Conservation (phyloP, 2,329 filamentous ascomycete genomes). For the Thermochaetoides dissita region DNA sequence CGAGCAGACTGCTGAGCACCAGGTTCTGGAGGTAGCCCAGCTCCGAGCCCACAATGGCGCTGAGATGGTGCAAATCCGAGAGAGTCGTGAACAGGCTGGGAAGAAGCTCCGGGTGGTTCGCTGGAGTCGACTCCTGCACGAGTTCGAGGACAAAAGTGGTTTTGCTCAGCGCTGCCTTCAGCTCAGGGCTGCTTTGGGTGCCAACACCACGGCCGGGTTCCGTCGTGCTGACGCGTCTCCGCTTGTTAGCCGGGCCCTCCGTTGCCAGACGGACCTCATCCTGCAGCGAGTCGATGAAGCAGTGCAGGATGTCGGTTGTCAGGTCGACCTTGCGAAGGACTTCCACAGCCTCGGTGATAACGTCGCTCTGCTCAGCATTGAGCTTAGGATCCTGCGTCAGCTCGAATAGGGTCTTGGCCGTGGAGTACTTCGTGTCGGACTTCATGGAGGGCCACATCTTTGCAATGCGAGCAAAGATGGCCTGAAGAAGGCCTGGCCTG, state of each 20-base stretch:
- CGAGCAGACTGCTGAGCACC: conserved; percentile 65
- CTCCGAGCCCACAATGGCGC: conserved; percentile 67
- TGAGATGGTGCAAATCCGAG: conserved; percentile 76
- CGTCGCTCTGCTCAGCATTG: conserved; percentile 22
- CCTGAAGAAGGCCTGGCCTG: conserved; percentile 42
- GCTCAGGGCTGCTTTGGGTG: conserved; percentile 48
- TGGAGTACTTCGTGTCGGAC: conserved; percentile 41
- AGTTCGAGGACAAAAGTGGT: conserved; percentile 81
- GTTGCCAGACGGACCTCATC: conserved; percentile 59
- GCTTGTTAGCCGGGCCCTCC: conserved; percentile 60
- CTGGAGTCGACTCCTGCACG: conserved; percentile 66
- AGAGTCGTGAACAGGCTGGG: conserved; percentile 70
- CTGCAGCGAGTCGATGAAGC: conserved; percentile 62
- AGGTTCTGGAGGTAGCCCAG: conserved; percentile 82
- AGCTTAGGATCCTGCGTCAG: conserved; percentile 34
- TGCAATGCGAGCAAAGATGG: conserved; percentile 55
- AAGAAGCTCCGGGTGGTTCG: conserved; percentile 61
- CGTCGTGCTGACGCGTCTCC: conserved; percentile 62
- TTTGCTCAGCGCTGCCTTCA: conserved; percentile 55
- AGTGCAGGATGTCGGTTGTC: conserved; percentile 55
- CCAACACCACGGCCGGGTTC: conserved; percentile 48
- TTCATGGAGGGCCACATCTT: conserved; percentile 63
- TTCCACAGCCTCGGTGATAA: conserved; percentile 51
- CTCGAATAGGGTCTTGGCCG: conserved; percentile 50
- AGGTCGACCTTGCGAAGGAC: conserved; percentile 61